Evolutionary conservation across 2,329 filamentous ascomycete genomes (phyloP).

Genomic region (Akanthomyces dipterigenus): DNA sequence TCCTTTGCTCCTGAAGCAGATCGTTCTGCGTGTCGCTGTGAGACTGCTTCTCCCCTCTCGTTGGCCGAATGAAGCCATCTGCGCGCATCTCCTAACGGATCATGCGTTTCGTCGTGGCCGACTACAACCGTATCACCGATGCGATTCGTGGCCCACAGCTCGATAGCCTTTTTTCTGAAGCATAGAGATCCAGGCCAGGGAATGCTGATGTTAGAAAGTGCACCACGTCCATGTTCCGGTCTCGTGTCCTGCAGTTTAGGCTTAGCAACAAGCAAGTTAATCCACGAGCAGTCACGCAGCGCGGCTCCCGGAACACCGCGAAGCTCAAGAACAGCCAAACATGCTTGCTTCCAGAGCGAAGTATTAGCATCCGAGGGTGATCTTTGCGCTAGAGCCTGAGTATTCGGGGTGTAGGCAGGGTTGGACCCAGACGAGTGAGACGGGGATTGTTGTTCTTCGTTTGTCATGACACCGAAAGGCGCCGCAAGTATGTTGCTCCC

Average conservation of each 20-base stretch:
- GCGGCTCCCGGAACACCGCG: slow-evolving; percentile 40
- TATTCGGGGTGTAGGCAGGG: slow-evolving; percentile 45
- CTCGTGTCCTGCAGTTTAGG: slow-evolving; percentile 37
- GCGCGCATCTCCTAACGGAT: slow-evolving; percentile 42
- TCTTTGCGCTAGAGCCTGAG: slow-evolving; percentile 39
- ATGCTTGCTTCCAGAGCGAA: slow-evolving; percentile 43
- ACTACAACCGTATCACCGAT: slow-evolving; percentile 32
- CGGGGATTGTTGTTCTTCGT: slow-evolving; percentile 17
- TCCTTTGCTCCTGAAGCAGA: slow-evolving; percentile 36
- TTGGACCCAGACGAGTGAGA: slow-evolving; percentile 26
- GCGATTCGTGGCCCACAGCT: slow-evolving; percentile 31
- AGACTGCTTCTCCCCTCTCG: slow-evolving; percentile 41
- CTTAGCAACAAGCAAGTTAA: slow-evolving; percentile 43
- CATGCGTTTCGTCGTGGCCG: slow-evolving; percentile 36
- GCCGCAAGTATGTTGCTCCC: slow-evolving; percentile 45
- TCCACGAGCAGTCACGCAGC: slow-evolving; percentile 41
- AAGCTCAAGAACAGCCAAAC: slow-evolving; percentile 43
- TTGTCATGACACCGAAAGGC: slow-evolving; percentile 41
- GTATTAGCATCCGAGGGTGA: slow-evolving; percentile 34
- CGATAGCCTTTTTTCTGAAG: slow-evolving; percentile 42
- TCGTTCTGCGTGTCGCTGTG: slow-evolving; percentile 45
- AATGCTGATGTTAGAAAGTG: slow-evolving; percentile 33
- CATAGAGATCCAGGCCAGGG: slow-evolving; percentile 50
- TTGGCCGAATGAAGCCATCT: slow-evolving; percentile 38
- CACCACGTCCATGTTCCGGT: slow-evolving; percentile 33